Conservation (phyloP, 305 asterid genomes). For the Nicotiana rustica region DNA sequence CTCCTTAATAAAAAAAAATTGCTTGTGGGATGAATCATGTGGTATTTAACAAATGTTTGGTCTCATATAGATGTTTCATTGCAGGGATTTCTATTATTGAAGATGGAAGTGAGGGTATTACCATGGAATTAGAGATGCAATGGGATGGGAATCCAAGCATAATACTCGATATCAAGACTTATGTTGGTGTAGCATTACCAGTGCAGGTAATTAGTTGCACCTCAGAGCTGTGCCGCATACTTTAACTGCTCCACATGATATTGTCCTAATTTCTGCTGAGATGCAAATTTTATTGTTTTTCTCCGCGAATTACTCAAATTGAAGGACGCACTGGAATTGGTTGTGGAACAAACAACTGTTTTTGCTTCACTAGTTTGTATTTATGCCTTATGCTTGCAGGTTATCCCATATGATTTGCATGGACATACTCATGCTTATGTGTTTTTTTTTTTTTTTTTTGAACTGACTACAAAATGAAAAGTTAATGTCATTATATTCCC, state of each 20-base stretch:
- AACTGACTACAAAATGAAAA: not conserved
- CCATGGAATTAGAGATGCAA: conserved; percentile 89
- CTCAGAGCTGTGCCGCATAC: not conserved
- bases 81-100: conserved; percentile 76
- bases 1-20: not conserved
- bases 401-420: conserved; percentile 12
- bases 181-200: conserved; percentile 76
- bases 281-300: not conserved
- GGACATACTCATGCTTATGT: conserved; percentile 22
- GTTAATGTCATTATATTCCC: not conserved
- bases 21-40: not conserved
- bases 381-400: not conserved
- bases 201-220: conserved; percentile 55
- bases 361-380: conserved; percentile 4
- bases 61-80: conserved; percentile 25
- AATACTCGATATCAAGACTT: conserved; percentile 72
- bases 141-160: conserved; percentile 97
- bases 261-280: conserved; percentile 9
- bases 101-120: conserved; percentile 60
- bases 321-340: not conserved
- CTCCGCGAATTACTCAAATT: not conserved
- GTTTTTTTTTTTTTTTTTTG: not conserved
- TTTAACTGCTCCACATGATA: conserved; percentile 6
- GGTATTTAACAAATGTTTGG: not conserved
- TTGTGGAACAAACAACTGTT: not conserved